Evolutionary conservation across 2,329 filamentous ascomycete species (phyloP).

Genomic region (Fusarium sp.): DNA sequence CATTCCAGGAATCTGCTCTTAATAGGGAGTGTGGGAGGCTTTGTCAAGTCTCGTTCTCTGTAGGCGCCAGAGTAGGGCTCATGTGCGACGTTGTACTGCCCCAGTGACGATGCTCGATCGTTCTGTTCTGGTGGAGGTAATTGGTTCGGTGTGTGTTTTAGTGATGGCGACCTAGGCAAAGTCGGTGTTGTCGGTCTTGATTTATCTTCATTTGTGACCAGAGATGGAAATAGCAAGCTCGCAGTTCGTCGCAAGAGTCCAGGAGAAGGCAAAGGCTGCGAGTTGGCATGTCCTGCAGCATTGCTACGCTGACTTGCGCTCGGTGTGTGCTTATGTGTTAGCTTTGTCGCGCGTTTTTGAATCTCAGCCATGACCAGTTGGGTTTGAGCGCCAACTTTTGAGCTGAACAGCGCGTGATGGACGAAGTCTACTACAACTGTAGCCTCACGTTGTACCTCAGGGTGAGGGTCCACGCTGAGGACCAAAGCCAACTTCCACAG

Average conservation of each 20-base stretch:
- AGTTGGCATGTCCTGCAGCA: constrained; percentile 53
- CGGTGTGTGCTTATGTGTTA: constrained; percentile 60
- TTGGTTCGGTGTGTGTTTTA: constrained; percentile 58
- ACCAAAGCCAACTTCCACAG: constrained; percentile 95
- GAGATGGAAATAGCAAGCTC: constrained; percentile 71
- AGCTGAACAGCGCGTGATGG: constrained; percentile 81
- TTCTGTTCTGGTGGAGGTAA: constrained; percentile 77
- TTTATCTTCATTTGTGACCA: constrained; percentile 64
- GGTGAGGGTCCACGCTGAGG: constrained; percentile 92
- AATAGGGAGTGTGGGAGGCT: constrained; percentile 77
- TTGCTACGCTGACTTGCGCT: constrained; percentile 60
- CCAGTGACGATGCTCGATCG: constrained; percentile 69
- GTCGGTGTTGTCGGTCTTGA: constrained; percentile 50
- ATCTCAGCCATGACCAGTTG: constrained; percentile 82
- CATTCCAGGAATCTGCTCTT: constrained; percentile 90
- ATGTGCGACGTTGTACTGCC: constrained; percentile 80
- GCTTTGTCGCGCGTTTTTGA: constrained; percentile 62
- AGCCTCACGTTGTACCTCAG: constrained; percentile 89
- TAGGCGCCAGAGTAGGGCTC: constrained; percentile 86
- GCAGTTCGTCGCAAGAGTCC: constrained; percentile 73
- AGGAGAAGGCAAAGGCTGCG: constrained; percentile 65
- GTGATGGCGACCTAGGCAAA: constrained; percentile 50
- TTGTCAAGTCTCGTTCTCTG: constrained; percentile 69
- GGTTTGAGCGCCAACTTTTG: constrained; percentile 77
- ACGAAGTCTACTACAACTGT: constrained; percentile 88